Evolutionary conservation across 495 filamentous ascomycete species (phyloP), one percentile per base, ranked within the genome.

Genomic region (Aspergillus panamensis): DNA sequence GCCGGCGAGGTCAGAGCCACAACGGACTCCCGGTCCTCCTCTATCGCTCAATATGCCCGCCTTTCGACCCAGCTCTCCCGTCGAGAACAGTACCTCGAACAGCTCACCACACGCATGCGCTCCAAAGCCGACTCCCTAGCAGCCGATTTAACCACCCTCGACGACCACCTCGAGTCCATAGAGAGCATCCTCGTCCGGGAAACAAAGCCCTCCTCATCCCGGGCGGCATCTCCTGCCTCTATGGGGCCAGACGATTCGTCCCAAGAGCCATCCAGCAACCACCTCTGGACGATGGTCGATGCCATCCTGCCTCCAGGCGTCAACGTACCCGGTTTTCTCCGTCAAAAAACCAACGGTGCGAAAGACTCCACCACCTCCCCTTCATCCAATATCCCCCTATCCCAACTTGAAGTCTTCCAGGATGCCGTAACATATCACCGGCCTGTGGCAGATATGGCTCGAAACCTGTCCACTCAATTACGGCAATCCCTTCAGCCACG

Each of bases 101-200:
- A 71, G 20, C 51, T 74, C 30, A 72, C 69, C 4, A 32, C 69
- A 12, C 72, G 71, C 33, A 71, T 79, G 57, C 65, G 62, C 14
- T 62, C 62, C 44, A 77, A 75, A 21, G 66, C 74, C 0, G 73
- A 77, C 31, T 68, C 70, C 4, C 58, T 79, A 3, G 48, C 59
- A 5, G 59, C 58, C 10, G 69, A 71, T n/a, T 68, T 79, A 44
- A 65, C 65, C 19, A 73, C 69, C 0, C 57, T 79, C 3, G 75
- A 77, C 47, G 75, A 77, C 56, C 73, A 79, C 39, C 64, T 77
- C 16, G 69, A 77, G 35, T 76, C 73, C 0, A 69, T 78, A 21
- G 66, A 69, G 32, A 53, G 58, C 25, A 70, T 78, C n/a, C 55
- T 71, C 2, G 40, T 62, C 16, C 69, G 65, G 37, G 59, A 60